A percentile compares a stretch with the other conserved stretches of the same genome.
Conservation (phyloP, 2,329 filamentous ascomycete species). For the Dothidotthia symphoricarpi region DNA sequence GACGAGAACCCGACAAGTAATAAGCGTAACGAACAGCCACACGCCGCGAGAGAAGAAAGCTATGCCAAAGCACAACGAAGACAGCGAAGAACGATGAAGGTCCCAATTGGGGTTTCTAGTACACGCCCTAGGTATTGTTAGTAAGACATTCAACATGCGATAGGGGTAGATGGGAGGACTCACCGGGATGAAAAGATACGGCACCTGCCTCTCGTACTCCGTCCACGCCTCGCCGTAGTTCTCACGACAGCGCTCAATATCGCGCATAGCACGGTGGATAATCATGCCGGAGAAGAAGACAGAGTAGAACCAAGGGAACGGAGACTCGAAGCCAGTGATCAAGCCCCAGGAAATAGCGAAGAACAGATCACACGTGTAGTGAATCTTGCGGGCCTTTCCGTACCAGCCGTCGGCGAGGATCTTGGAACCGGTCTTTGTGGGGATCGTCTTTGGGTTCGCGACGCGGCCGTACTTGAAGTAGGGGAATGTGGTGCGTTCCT, state of each 20-base stretch:
- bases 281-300: constrained; percentile 79
- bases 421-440: constrained; percentile 67
- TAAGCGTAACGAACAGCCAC: too few species aligned
- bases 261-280: constrained; percentile 68
- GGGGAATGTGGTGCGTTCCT: constrained; percentile 76
- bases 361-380: constrained; percentile 78
- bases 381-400: constrained; percentile 71
- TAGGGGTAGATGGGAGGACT: constrained; percentile 5
- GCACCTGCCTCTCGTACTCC: constrained; percentile 75
- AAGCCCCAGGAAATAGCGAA: constrained; percentile 75
- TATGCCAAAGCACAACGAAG: too few species aligned
- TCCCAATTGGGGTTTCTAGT: too few species aligned
- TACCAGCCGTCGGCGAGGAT: constrained; percentile 79
- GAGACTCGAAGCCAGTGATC: constrained; percentile 72
- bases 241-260: constrained; percentile 69
- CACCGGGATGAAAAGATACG: constrained; percentile 77
- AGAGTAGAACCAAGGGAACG: constrained; percentile 86
- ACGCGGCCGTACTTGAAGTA: constrained; percentile 82
- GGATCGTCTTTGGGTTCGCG: constrained; percentile 74
- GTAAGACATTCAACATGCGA: too few species aligned
- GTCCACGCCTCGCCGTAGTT: constrained; percentile 80
- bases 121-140: too few species aligned
- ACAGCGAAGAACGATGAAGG: too few species aligned
- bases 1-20: too few species aligned
- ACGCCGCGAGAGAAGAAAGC: too few species aligned